Base-by-base conservation (phyloP, 2,329 filamentous ascomycete species). In the Cladophialophora yegresii region DNA sequence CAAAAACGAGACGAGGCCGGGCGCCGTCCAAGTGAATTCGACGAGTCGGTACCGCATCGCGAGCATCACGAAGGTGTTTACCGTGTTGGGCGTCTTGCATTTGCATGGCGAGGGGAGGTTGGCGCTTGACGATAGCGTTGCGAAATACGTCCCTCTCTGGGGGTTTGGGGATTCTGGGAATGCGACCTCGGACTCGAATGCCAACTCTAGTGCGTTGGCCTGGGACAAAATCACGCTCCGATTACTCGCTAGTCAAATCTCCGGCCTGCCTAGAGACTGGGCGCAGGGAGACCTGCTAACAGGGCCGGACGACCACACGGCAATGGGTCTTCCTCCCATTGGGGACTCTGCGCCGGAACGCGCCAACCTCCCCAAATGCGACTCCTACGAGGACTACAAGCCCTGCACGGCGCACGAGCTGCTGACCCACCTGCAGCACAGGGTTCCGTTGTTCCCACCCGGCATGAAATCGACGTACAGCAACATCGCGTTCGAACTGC, bases 51-150 rank as follows among this genome's bases (percentile, higher is more conserved):
- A 73, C 64, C 69, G 72, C 26, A 71, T 73, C 20, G 72, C 71
- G 10, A 72, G 71, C 61, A 72, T 72, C 45, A 72, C 71, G 28
- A 73, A 72, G 64, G 51, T 69, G 1, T 73, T 74, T 54, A 75
- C 73, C 9, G 69, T 69, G 4, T 58, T 73, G 22, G 71, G 70
- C 8, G 63, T 75, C 16, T 62, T 75, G 12, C 64, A 73, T 40
- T 72, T 71, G 28, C 69, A 74, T 50, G 70, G 63, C 3, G 70
- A 66, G 1, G 72, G 71, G 1, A 72, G 71, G 6, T 58, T 74
- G 20, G 65, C 67, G 28, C 68, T 74, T 13, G 72, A 74, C n/a
- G 70, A 73, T 53, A 51, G 69, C 4, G 64, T 73, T 12, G 62
- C 67, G 1, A 67, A 66, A 26, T 74, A 72, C 56, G 16, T 43